These are phyloP conservation scores for Coelastrella sp. DNA, from an alignment of 139 green algal genomes.

Conservation along the genomic window DNA sequence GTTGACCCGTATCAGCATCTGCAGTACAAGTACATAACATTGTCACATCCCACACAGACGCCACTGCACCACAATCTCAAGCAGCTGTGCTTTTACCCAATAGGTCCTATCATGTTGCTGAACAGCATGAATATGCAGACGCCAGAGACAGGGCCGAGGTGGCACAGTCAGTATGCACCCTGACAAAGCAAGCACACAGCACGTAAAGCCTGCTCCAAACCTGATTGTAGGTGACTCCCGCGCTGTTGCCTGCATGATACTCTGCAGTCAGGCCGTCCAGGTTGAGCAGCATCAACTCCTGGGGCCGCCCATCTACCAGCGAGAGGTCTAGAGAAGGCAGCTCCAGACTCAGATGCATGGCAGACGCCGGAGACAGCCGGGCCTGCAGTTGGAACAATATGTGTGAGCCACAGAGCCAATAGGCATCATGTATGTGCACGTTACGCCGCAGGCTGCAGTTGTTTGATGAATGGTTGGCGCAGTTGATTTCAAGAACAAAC, in stretches of 20 bases:
- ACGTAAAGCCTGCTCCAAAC: background rate
- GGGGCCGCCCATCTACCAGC: constrained; percentile 79
- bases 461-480: background rate
- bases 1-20: constrained; percentile 56
- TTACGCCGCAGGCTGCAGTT: background rate
- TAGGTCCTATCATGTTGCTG: no score
- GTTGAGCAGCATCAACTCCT: constrained; percentile 82
- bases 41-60: no score
- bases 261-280: constrained; percentile 64
- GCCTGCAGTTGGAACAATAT: background rate
- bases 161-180: background rate
- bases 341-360: constrained; percentile 37
- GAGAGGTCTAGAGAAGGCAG: constrained; percentile 72
- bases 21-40: background rate
- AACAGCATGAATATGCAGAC: no score
- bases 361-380: constrained; percentile 11
- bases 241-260: constrained; percentile 50
- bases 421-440: no score
- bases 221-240: constrained; percentile 45
- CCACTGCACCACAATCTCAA: no score
- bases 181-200: background rate
- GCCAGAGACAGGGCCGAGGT: no score
- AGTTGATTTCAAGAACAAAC: background rate
- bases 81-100: no score
- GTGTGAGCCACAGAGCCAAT: no score